These are phyloP conservation scores for Amauroascus niger DNA, from an alignment of 2,329 filamentous ascomycete species.

Conservation along the genomic window DNA sequence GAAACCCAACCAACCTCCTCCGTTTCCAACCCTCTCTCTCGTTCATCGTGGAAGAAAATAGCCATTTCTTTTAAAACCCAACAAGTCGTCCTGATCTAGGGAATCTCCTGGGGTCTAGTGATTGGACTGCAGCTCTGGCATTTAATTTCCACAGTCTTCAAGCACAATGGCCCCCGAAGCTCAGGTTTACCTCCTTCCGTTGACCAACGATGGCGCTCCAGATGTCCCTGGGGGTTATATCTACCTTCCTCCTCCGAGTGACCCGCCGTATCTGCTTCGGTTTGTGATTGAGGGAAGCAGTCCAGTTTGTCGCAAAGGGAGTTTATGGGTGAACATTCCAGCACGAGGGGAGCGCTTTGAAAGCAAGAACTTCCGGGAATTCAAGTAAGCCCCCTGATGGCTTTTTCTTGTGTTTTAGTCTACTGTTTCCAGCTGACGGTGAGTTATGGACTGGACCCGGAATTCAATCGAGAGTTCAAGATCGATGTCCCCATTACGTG, in stretches of 20 bases:
- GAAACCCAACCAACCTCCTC: too few species aligned
- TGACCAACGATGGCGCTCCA: constrained; percentile 88
- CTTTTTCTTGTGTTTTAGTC: constrained; percentile 3
- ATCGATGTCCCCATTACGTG: constrained; percentile 77
- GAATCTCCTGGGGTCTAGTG: too few species aligned
- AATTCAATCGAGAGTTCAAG: constrained; percentile 85
- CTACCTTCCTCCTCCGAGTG: constrained; percentile 69
- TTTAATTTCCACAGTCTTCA: background rate
- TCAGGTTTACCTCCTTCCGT: constrained; percentile 69
- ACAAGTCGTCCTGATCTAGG: too few species aligned
- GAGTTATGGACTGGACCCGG: constrained; percentile 61
- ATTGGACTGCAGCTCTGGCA: too few species aligned
- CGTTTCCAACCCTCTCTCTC: too few species aligned
- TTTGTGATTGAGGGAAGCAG: constrained; percentile 92
- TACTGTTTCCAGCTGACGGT: constrained; percentile 2
- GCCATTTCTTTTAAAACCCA: too few species aligned
- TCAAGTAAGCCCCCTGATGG: constrained; percentile 55
- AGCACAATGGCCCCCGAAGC: background rate
- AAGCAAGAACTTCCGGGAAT: constrained; percentile 72
- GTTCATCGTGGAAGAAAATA: too few species aligned
- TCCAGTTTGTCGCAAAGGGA: constrained; percentile 89
- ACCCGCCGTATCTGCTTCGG: constrained; percentile 65
- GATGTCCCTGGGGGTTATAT: constrained; percentile 84
- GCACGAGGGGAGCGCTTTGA: constrained; percentile 64
- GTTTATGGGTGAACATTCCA: constrained; percentile 93